phyloP scores from a whole-genome alignment of 148 eudicot species.

The Cornus kousa region DNA sequence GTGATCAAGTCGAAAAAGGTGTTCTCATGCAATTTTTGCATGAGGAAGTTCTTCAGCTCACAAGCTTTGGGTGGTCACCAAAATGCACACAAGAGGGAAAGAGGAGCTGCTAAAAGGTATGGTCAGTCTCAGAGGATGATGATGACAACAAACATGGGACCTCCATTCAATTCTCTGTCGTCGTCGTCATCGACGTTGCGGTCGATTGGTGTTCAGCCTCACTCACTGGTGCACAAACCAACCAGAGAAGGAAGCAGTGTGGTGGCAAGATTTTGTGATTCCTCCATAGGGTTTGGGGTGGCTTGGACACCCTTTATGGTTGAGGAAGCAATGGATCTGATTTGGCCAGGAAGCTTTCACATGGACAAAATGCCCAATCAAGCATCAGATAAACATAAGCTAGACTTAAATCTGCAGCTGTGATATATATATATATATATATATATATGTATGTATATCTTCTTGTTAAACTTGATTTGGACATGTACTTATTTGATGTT shows the following conservation, averaged over 20 bases:
- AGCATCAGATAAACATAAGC: neutral
- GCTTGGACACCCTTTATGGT: conserved; percentile 2
- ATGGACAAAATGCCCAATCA: conserved; percentile 1
- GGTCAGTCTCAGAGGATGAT: conserved; percentile 2
- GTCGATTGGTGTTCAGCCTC: conserved; percentile 11
- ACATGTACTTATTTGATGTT: neutral
- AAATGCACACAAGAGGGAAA: conserved; percentile 20
- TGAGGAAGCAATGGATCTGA: conserved; percentile 3
- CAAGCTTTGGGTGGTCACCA: conserved; percentile 4
- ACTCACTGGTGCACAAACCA: conserved; percentile 9
- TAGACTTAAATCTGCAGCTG: conserved; percentile 19
- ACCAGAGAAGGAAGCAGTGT: conserved; percentile 1
- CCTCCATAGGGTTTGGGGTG: neutral
- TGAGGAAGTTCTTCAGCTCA: conserved; percentile 1
- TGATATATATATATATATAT: neutral
- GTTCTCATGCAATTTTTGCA: neutral
- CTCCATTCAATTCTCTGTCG: neutral
- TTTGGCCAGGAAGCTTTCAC: conserved; percentile 19
- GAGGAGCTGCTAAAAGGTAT: neutral
- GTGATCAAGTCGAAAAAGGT: neutral
- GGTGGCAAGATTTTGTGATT: conserved; percentile 1
- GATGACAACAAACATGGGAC: neutral
- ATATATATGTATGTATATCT: no score
- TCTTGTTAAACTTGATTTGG: neutral
- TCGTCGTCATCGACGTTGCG: neutral